Evolutionary conservation across 306 rosid genomes (phyloP).

Genomic region (Malus asiatica): DNA sequence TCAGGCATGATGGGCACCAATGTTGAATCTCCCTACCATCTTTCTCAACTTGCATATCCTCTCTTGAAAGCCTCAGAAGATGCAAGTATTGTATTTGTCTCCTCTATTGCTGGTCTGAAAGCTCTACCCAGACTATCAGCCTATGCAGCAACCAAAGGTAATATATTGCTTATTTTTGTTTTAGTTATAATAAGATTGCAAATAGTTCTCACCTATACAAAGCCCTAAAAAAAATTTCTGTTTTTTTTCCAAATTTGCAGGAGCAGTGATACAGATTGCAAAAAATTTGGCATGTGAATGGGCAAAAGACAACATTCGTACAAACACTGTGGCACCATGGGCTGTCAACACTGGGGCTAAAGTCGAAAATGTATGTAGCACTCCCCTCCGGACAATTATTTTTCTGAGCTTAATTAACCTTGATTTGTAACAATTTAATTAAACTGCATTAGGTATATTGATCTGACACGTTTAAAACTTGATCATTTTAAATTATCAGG

Average conservation of each 20-base stretch:
- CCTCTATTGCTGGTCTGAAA: conserved; percentile 39
- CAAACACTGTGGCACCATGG: conserved; percentile 55
- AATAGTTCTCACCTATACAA: background rate
- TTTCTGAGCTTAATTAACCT: background rate
- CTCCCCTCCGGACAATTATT: background rate
- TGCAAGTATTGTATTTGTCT: conserved; percentile 37
- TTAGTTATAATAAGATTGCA: background rate
- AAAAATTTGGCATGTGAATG: conserved; percentile 64
- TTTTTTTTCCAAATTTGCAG: conserved; percentile 7
- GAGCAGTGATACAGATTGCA: conserved; percentile 57
- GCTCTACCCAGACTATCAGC: conserved; percentile 31
- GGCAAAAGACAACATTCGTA: conserved; percentile 58
- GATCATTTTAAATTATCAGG: background rate
- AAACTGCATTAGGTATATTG: background rate
- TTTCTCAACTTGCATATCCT: conserved; percentile 37
- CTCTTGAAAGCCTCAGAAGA: conserved; percentile 37
- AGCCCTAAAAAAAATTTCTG: background rate
- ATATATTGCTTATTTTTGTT: background rate
- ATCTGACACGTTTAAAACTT: background rate
- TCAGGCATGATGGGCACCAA: conserved; percentile 23
- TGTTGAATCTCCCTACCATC: conserved; percentile 33
- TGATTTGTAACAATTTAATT: background rate
- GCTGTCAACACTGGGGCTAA: conserved; percentile 8
- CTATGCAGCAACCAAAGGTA: conserved; percentile 61
- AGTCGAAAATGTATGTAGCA: background rate